phyloP scores from a whole-genome alignment of 2,329 filamentous ascomycete species.

The Cercospora brassicicola region DNA sequence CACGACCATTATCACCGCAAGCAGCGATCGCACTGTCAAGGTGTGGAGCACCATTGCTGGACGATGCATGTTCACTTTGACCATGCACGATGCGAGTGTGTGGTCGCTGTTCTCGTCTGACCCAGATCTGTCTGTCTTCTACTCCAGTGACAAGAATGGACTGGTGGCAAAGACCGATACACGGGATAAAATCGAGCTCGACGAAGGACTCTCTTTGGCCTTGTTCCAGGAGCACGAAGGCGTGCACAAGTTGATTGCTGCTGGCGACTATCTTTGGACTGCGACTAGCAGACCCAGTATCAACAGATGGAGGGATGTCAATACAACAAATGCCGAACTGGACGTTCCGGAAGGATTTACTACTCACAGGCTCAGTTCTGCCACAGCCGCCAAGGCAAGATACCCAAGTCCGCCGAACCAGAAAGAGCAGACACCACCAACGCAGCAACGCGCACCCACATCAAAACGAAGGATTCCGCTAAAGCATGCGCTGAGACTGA shows the following conservation, averaged over 20 bases:
- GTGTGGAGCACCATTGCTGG: constrained; percentile 95
- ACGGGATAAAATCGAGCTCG: constrained; percentile 70
- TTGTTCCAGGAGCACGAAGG: constrained; percentile 88
- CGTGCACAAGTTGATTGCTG: constrained; percentile 63
- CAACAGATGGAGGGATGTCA: constrained; percentile 85
- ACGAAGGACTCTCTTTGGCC: constrained; percentile 87
- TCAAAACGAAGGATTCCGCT: constrained; percentile 68
- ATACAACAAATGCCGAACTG: constrained; percentile 70
- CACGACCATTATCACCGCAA: constrained; percentile 89
- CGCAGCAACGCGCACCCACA: constrained; percentile 1
- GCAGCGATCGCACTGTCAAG: constrained; percentile 95
- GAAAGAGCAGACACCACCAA: background rate
- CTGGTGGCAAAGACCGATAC: constrained; percentile 96
- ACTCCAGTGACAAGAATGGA: constrained; percentile 89
- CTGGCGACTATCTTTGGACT: constrained; percentile 81
- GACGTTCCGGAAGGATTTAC: constrained; percentile 54
- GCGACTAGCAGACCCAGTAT: constrained; percentile 88
- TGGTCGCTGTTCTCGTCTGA: constrained; percentile 93
- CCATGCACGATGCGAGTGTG: constrained; percentile 98
- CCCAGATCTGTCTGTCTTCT: constrained; percentile 83
- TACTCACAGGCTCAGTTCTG: constrained; percentile 56
- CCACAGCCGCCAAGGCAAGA: constrained; percentile 44
- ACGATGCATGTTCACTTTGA: constrained; percentile 94
- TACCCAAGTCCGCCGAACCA: constrained; percentile 40
- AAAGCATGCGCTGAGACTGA: constrained; percentile 76